Base-by-base conservation (phyloP, 148 eudicot genomes). In the Simmondsia chinensis region DNA sequence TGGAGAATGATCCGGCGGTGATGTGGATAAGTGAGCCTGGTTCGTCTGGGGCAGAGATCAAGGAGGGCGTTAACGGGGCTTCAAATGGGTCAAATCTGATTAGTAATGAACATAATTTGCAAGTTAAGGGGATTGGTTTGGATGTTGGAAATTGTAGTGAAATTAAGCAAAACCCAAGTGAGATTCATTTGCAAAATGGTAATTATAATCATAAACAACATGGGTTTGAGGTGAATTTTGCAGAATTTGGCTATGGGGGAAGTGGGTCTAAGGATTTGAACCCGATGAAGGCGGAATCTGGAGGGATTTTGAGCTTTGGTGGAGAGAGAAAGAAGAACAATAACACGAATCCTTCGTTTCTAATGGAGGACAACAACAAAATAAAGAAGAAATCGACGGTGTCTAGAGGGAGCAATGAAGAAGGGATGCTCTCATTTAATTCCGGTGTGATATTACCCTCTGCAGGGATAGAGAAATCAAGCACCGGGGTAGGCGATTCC, bases 341-440 rank as follows among this genome's bases (percentile, higher is more conserved):
- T 9, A 1, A 6, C 1, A 54, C 63, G 3, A 60, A 68, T 26
- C 61, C 77, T 0, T 69, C 50, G 29, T 63, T 74, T 33, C 52
- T 56, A 19, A 46, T 38, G 5, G 70, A 40, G 1, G 79, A 72
- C 31, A 73, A 61, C n/a, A 69, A 69, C 5, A 71, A 63, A 20
- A 79, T 44, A 47, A 87, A 87, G 70, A 83, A 68, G 59, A 56
- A 63, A 28, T 79, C 96, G 0, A 65, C 96, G 1, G 48, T 54
- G 7, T 75, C 83, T 0, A 41, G 89, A 9, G 69, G 72, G 2
- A 83, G 82, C 31, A 71, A 63, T 7, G 97, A 91, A 0, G 97
- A 84, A 11, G 97, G 86, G 2, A 76, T 91, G 83, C 17, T 82
- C 15, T 85, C 95, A 0, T 91, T 85, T 20, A 67, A 75, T 7